A percentile compares a stretch with the other conserved stretches of the same genome.
Conservation (phyloP, 2,329 filamentous ascomycete species). For the Fusarium citri region DNA sequence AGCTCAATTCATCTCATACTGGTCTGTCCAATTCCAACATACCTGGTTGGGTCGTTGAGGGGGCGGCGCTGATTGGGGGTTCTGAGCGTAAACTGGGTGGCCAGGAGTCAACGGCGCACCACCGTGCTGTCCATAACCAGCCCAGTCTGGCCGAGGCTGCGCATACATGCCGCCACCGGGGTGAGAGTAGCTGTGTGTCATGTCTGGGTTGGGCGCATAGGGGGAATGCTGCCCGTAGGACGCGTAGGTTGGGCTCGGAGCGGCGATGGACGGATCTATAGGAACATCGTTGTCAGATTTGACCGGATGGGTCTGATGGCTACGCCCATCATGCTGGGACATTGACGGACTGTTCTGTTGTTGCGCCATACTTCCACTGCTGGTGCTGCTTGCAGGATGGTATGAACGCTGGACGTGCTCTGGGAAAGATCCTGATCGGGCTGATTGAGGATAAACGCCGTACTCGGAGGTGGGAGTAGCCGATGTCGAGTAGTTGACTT, state of each 20-base stretch:
- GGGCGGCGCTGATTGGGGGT: slow-evolving; percentile 66
- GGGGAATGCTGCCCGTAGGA: slow-evolving; percentile 83
- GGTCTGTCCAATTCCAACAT: slow-evolving; percentile 51
- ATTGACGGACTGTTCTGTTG: slow-evolving; percentile 96
- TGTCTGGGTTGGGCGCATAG: slow-evolving; percentile 86
- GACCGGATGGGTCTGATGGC: slow-evolving; percentile 80
- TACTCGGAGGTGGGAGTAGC: slow-evolving; percentile 92
- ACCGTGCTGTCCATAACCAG: slow-evolving; percentile 69
- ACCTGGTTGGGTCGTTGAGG: slow-evolving; percentile 70
- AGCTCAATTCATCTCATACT: slow-evolving; percentile 19
- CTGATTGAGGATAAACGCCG: slow-evolving; percentile 78
- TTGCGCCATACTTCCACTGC: slow-evolving; percentile 94
- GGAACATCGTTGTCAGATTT: slow-evolving; percentile 97
- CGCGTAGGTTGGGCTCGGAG: slow-evolving; percentile 90
- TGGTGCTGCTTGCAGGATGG: slow-evolving; percentile 79
- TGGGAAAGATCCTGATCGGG: slow-evolving; percentile 85
- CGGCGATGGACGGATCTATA: slow-evolving; percentile 98
- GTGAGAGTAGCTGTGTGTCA: slow-evolving; percentile 81
- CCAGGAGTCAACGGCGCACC: slow-evolving; percentile 60
- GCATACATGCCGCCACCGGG: slow-evolving; percentile 72
- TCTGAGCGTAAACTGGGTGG: slow-evolving; percentile 66
- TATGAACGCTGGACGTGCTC: slow-evolving; percentile 89
- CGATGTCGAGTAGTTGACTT: slow-evolving; percentile 81
- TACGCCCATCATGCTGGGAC: slow-evolving; percentile 83
- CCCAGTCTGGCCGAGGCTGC: slow-evolving; percentile 81